These are phyloP conservation scores for Raphanus hybrid DNA, from an alignment of 441 rosid genomes.

Conservation along the genomic window DNA sequence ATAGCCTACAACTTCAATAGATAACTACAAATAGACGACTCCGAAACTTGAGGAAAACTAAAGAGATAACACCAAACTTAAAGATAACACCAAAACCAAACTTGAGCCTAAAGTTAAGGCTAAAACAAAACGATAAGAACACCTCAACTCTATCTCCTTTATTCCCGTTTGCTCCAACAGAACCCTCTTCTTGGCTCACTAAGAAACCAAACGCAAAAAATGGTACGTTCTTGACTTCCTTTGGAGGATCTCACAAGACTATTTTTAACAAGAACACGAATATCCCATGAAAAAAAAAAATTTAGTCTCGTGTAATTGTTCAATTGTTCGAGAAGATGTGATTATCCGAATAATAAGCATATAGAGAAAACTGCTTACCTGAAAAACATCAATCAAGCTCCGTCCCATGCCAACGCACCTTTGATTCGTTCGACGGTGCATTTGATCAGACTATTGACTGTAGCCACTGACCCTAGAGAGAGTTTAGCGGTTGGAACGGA, in stretches of 20 bases:
- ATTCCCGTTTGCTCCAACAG: no score
- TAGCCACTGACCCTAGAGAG: constrained; percentile 87
- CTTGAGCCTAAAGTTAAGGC: no score
- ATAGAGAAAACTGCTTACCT: constrained; percentile 25
- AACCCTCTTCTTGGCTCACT: no score
- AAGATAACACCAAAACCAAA: no score
- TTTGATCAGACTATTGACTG: constrained; percentile 68
- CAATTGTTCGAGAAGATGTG: constrained; percentile 2
- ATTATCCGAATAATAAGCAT: neutral
- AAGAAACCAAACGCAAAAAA: constrained; percentile 27
- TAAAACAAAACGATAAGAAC: no score
- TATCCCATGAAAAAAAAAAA: constrained; percentile 17
- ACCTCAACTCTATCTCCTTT: no score
- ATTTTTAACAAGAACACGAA: neutral
- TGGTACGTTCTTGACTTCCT: constrained; percentile 99
- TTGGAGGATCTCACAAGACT: constrained; percentile 33
- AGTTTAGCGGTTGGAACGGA: constrained; percentile 88
- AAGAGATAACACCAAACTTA: no score
- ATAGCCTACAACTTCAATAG: no score
- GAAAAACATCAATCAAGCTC: constrained; percentile 39
- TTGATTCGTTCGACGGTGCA: constrained; percentile 86
- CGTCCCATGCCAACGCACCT: constrained; percentile 55
- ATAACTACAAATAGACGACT: no score
- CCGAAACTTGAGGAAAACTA: no score
- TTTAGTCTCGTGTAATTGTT: no score